Base-by-base conservation (phyloP, 2,329 filamentous ascomycete genomes). In the Dothiorella sarmentorum region DNA sequence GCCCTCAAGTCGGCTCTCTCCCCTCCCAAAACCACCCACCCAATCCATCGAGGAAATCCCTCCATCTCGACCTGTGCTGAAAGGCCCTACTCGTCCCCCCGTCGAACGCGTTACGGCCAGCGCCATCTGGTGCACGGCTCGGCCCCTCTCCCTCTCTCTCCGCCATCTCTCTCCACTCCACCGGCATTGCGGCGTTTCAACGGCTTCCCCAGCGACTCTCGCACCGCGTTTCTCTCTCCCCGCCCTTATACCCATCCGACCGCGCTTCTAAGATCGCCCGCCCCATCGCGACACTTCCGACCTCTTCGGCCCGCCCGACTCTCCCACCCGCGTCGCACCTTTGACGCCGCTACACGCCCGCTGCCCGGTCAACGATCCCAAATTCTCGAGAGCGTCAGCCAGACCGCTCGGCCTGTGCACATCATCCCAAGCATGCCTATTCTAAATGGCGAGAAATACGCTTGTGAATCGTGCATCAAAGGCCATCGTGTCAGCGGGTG, bases 401-500 rank as follows among this genome's bases (percentile, higher is more conserved):
- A 56, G 58, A 52, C 57, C 57, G 57, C 57, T 38, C 57, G 57
- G 57, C 57, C 57, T 59, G 57, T 59, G 35, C 57, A 53, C 47
- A n/a, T 58, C 20, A 24, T 60, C 45, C 31, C 62, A 65, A 70
- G 65, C 62, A 73, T 73, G 71, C 71, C 73, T 65, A 63, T 74
- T 56, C 68, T 74, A 65, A 87, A 96, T 82, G 93, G 93, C 76
- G 91, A 96, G 81, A 97, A 97, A 82, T 97, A 85, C 81, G 93
- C 93, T 77, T 97, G 93, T 82, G 90, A 96, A 80, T 92, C 92
- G 78, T 99, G 94, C 80, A 91, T 99, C 74, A 89, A 94, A 77
- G 94, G 94, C 72, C 94, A 99, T 80, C 90, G 94, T 73, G 94
- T 99, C 73, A 97, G 92, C 87, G 96, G 94, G 74, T 99, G 94